Percentiles rank a stretch among this genome's conserved stretches.
Evolutionary conservation across 768 basidiomycete species (phyloP).

Genomic region (Phylloporus sp.): DNA sequence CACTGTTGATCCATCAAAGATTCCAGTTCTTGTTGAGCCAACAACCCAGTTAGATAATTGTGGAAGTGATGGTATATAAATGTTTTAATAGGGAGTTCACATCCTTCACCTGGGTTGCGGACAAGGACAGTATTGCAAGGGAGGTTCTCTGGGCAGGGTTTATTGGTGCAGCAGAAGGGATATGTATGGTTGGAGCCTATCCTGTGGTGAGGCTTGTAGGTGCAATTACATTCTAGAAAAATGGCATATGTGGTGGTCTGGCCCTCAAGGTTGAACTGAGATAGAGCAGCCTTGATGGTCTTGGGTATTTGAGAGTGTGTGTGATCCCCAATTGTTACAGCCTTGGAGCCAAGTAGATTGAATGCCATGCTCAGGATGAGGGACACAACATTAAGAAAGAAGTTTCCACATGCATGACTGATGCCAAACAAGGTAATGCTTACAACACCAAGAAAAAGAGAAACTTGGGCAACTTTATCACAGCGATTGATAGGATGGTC

Average conservation of each 20-base stretch:
- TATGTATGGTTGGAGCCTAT: too few relatives aligned
- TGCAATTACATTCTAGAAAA: not conserved
- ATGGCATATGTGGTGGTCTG: not conserved
- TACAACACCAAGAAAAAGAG: not conserved
- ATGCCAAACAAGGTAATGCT: not conserved
- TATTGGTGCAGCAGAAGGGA: too few relatives aligned
- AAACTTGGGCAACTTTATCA: not conserved
- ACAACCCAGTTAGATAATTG: not conserved
- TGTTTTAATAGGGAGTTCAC: not conserved
- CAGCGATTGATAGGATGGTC: not conserved
- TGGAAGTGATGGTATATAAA: constrained; percentile 5
- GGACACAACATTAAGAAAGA: not conserved
- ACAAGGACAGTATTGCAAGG: not conserved
- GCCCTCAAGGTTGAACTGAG: not conserved
- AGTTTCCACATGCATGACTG: not conserved
- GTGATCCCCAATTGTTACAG: not conserved
- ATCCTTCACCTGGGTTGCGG: not conserved
- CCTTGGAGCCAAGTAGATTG: not conserved
- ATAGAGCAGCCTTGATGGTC: not conserved
- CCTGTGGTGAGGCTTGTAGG: too few relatives aligned
- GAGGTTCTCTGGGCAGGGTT: too few relatives aligned
- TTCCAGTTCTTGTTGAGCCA: constrained; percentile 2
- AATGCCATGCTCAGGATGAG: not conserved
- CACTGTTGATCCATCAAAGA: constrained; percentile 7
- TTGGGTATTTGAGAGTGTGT: not conserved